Conservation (phyloP, 106 monocot genomes). For the Gastrodia elata region DNA sequence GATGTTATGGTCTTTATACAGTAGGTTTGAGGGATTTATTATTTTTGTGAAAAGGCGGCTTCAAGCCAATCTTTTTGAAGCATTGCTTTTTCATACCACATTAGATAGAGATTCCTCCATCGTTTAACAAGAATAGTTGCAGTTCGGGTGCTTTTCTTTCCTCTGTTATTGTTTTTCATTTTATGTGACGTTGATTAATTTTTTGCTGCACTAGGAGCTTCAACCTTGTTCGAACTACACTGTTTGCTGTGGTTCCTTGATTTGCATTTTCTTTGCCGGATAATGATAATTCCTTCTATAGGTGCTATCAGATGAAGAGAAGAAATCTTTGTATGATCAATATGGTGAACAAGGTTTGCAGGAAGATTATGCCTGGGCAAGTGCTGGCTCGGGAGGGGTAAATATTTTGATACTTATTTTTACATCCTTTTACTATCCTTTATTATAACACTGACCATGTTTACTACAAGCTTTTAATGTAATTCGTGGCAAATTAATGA, state of each 20-base stretch:
- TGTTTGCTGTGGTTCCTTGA: background rate
- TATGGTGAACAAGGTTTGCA: slow-evolving; percentile 70
- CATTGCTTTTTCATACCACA: background rate
- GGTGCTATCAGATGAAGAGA: slow-evolving; percentile 96
- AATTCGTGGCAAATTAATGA: background rate
- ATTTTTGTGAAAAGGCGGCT: background rate
- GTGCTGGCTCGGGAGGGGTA: slow-evolving; percentile 55
- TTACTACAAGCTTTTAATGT: background rate
- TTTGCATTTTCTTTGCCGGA: slow-evolving; percentile 8
- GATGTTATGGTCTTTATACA: background rate
- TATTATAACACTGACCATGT: background rate
- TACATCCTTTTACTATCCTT: background rate
- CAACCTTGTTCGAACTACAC: background rate
- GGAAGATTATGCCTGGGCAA: slow-evolving; percentile 39
- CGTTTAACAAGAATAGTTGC: background rate
- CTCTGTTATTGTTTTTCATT: background rate
- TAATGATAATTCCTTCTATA: slow-evolving; percentile 32
- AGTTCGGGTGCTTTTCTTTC: background rate
- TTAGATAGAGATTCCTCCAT: background rate
- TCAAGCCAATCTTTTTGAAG: background rate
- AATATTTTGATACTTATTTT: slow-evolving; percentile 7
- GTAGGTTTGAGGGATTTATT: background rate
- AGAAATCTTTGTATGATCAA: slow-evolving; percentile 86
- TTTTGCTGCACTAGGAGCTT: background rate
- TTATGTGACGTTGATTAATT: background rate